Evolutionary conservation across 2,329 filamentous ascomycete genomes (phyloP), one percentile per base, ranked within the genome.

Genomic region (Aspergillus oerlinghausenensis): DNA sequence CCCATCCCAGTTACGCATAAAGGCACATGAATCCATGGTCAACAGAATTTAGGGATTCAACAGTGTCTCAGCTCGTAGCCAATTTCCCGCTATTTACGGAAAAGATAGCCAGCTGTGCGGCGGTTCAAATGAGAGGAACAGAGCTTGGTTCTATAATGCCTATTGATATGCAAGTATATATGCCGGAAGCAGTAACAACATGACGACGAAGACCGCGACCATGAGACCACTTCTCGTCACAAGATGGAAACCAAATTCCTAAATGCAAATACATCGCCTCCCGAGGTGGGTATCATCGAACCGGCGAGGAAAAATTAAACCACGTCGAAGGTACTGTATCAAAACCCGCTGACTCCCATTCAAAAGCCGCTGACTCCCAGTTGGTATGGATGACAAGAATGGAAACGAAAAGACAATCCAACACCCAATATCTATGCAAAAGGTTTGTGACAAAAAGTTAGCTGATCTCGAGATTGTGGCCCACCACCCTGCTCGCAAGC

Each of bases 261-360:
- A 61, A 50, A 60, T 58, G 52, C 51, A 59, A 50, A 60, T 55
- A 51, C 59, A 55, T 58, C 56, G 52, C 56, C 55, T 61, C 59
- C 56, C 29, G 52, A 60, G 58, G 55, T 35, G 57, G 61, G 54
- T 61, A 61, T 59, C 62, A 61, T 61, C 50, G 50, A 55, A 59
- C 49, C 55, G 42, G 50, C 52, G 49, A 50, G 49, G 32, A 38
- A 38, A 53, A 55, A 28, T 43, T 49, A 50, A 38, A 51, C 21
- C 26, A 51, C 28, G 40, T 57, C 49, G 45, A 57, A 52, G 45
- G 23, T 42, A 53, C 29, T 47, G 43, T 23, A 51, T n/a, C 28
- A 38, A 48, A 14, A 45, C 26, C 48, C n/a, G 43, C 21, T n/a
- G 19, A 47, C 28, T 35, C 38, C 26, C 11, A 38, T 17, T 43